Base-by-base conservation (phyloP, 768 basidiomycete species). In the Psilocybe tampanensis region DNA sequence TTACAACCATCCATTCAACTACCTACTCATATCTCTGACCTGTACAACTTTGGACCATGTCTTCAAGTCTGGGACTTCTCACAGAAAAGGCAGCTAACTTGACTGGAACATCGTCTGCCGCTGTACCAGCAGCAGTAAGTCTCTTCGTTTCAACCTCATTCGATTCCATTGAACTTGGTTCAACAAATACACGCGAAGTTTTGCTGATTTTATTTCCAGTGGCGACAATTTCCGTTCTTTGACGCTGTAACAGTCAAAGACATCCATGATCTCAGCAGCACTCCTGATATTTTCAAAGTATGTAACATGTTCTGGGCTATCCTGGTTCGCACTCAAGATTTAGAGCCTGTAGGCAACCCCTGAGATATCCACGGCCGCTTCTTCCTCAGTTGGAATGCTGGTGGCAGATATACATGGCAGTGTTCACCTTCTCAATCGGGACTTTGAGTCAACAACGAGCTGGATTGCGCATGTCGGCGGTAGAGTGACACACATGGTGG, bases 221-320 rank as follows among this genome's bases (percentile, higher is more conserved):
- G 90, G 86, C 82, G 90, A 48, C 91, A 94, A 67, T 96, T 96
- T 75, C 79, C 86, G 2, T 97, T 97, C 84, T 98, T 97, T 67
- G 87, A 94, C 61, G 77, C 81, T 12, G 80, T 84, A 3, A 82
- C 85, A 11, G 86, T 95, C 60, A 92, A 86, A 69, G 93, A 94
- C 65, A 76, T 80, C 2, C 85, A 95, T 64, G 90, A 96, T 67
- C 76, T 92, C 13, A 81, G 84, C 2, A 84, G 81, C 55, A 72
- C 86, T 0, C 94, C 94, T 0, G 88, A 92, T 52, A 80, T 94
- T 21, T 86, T 96, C 80, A 88, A 88, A 70, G 92, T 89, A 63
- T 41, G 61, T 26, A 15, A 36, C 15, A 15, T 19, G 19, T 2
- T 9, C 21, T 24, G 9, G 41, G 41, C 6, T 15, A 15, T 48